phyloP scores from a whole-genome alignment of 495 filamentous ascomycete genomes.

The Tuber aestivum region DNA sequence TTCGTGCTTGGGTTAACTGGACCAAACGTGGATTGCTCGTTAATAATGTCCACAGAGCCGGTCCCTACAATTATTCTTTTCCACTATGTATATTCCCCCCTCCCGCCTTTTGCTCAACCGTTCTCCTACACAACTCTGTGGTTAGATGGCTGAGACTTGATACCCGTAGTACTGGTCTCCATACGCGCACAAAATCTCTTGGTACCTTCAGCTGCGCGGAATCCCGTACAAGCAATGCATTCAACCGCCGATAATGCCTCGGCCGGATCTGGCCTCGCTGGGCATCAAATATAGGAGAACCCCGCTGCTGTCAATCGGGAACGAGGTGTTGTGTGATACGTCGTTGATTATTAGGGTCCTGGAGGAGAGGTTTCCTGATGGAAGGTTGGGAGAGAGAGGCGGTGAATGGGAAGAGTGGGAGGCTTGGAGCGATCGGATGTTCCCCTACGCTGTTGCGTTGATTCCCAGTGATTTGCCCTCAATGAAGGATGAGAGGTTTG shows the following conservation, averaged over 20 bases:
- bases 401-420: slow-evolving; percentile 40
- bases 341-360: slow-evolving; percentile 57
- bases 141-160: background rate
- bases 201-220: slow-evolving; percentile 56
- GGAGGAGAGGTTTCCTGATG: slow-evolving; percentile 48
- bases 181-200: slow-evolving; percentile 53
- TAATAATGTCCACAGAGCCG: background rate
- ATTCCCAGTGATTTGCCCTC: slow-evolving; percentile 50
- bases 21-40: background rate
- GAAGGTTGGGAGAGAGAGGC: slow-evolving; percentile 34
- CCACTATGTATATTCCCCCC: slow-evolving; percentile 21
- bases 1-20: background rate
- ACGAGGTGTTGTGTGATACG: slow-evolving; percentile 55
- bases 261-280: slow-evolving; percentile 53
- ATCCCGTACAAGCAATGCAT: slow-evolving; percentile 57
- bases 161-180: slow-evolving; percentile 47
- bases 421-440: slow-evolving; percentile 49
- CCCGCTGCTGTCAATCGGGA: slow-evolving; percentile 56
- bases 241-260: slow-evolving; percentile 50
- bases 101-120: background rate
- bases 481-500: slow-evolving; percentile 50
- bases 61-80: slow-evolving; percentile 28
- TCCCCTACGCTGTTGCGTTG: slow-evolving; percentile 46
- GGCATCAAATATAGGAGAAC: slow-evolving; percentile 61
- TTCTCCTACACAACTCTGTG: background rate